These are phyloP conservation scores for Athelia sp. DNA, from an alignment of 1,284 basidiomycete species.

Conservation along the genomic window DNA sequence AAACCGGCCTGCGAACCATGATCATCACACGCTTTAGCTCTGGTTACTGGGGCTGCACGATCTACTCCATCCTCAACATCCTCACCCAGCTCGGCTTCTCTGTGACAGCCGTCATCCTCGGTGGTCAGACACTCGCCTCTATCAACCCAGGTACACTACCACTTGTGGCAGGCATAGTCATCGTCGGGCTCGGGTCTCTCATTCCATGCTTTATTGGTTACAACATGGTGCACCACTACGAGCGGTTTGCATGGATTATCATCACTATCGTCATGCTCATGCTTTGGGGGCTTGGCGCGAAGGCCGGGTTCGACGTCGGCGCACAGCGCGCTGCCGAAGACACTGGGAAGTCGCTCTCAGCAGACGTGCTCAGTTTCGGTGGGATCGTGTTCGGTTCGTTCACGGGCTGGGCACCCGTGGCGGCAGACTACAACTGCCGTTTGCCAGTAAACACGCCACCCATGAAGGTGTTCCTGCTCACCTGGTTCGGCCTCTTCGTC, in stretches of 20 bases:
- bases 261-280: conserved; percentile 52
- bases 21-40: conserved; percentile 49
- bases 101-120: conserved; percentile 39
- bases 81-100: conserved; percentile 51
- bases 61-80: conserved; percentile 57
- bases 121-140: conserved; percentile 42
- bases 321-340: conserved; percentile 42
- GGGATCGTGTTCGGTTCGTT: conserved; percentile 54
- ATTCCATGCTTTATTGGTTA: conserved; percentile 50
- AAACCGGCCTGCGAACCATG: conserved; percentile 61
- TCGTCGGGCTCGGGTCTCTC: conserved; percentile 36
- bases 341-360: conserved; percentile 36
- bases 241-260: conserved; percentile 59
- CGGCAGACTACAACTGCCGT: conserved; percentile 53
- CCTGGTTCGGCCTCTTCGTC: conserved; percentile 55
- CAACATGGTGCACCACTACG: conserved; percentile 51
- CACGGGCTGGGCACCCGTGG: conserved; percentile 44
- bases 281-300: conserved; percentile 48
- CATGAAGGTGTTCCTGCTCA: conserved; percentile 46
- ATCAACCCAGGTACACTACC: conserved; percentile 36
- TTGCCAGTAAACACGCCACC: conserved; percentile 40
- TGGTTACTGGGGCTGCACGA: conserved; percentile 49
- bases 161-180: conserved; percentile 39
- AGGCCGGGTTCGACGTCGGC: conserved; percentile 43
- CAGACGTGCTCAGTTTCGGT: conserved; percentile 51